Base-by-base conservation (phyloP, 2,329 filamentous ascomycete genomes). In the Diplodia intermedia region DNA sequence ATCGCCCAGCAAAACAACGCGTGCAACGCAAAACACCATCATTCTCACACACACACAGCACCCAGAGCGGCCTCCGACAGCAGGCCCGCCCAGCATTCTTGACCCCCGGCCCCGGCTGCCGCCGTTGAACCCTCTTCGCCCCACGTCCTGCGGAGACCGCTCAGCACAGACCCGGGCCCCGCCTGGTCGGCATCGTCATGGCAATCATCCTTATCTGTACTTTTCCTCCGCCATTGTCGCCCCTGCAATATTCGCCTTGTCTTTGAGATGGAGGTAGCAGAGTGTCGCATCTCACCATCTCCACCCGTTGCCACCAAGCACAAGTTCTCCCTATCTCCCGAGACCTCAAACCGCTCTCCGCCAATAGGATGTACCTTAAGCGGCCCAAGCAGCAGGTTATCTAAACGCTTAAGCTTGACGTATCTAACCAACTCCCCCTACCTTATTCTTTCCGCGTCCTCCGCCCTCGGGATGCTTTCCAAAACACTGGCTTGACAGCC, bases 81-180 rank as follows among this genome's bases (percentile, higher is more conserved):
- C 31, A 33, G 7, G 7, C 31, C 31, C 31, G 31, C 31, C 29
- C 47, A 33, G 40, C 57, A 62, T 33, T 40, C 43, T 62, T 29
- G 40, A 31, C 33, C 57, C 56, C 57, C 49, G 57, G 43, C 43
- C 57, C 43, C 57, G 57, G 49, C 62, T 55, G 62, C 62, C 62
- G 62, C 62, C 62, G 50, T 65, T 55, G 62, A 65, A 65, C 50
- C 62, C 55, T 65, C 50, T 55, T 65, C 50, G 36, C 62, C 33
- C 49, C 61, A 53, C 47, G 33, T 56, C 61, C 29, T 33, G 29
- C 56, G 38, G 56, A 60, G 38, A 47, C 56, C 38, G 20, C 43
- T 14, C 50, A 36, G 53, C 53, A 56, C 53, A 31, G 53, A 40
- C 36, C 29, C n/a, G 33, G 55, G 55, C 33, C 55, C 55, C 38